phyloP scores from a whole-genome alignment of 2,329 filamentous ascomycete species.

The Coniochaeta hoffmannii region DNA sequence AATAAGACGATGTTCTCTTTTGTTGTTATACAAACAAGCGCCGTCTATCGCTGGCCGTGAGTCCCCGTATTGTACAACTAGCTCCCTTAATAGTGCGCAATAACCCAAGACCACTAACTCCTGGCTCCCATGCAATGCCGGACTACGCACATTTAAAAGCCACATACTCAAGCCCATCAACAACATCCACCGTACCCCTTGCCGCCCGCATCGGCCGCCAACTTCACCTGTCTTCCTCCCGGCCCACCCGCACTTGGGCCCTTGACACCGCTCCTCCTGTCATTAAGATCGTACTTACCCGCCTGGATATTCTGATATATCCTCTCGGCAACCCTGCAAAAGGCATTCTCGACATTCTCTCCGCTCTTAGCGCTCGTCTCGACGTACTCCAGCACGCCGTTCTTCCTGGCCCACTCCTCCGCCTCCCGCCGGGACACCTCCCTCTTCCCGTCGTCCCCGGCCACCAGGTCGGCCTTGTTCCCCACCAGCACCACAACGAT shows the following conservation, averaged over 20 bases:
- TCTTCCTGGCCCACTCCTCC: conserved; percentile 77
- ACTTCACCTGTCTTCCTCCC: conserved; percentile 33
- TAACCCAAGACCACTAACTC: not conserved
- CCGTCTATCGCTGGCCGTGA: not conserved
- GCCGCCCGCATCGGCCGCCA: conserved; percentile 32
- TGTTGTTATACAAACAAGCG: not conserved
- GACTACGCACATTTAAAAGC: not conserved
- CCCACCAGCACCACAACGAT: conserved; percentile 93
- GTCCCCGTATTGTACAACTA: not conserved
- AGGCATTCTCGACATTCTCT: conserved; percentile 87
- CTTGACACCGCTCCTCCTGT: conserved; percentile 87
- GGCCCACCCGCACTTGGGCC: conserved; percentile 46
- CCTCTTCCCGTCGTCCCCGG: conserved; percentile 43
- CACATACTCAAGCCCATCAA: conserved; percentile 23
- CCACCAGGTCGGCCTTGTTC: conserved; percentile 83
- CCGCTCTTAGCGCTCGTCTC: conserved; percentile 96
- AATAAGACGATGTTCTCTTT: not conserved
- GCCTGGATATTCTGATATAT: conserved; percentile 97
- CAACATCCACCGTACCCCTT: conserved; percentile 39
- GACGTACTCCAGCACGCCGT: conserved; percentile 87
- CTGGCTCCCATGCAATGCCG: not conserved
- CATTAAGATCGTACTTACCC: conserved; percentile 89
- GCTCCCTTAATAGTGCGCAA: not conserved
- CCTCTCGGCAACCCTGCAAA: conserved; percentile 85
- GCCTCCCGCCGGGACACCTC: conserved; percentile 80